Evolutionary conservation across 1,284 basidiomycete species (phyloP).

Genomic region (Fomitiporia mediterranea): DNA sequence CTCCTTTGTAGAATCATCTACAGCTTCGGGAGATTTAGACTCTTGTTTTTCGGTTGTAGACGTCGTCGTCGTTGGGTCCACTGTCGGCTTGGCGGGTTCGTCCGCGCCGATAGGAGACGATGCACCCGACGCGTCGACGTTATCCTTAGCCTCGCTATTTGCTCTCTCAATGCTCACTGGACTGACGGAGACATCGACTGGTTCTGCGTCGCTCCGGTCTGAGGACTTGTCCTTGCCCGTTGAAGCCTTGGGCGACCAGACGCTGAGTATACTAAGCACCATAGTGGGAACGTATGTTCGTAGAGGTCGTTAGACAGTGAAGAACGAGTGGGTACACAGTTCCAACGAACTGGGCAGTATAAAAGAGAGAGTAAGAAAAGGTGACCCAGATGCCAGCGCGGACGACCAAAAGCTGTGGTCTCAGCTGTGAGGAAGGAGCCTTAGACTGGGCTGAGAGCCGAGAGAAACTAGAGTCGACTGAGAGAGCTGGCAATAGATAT

Average conservation of each 20-base stretch:
- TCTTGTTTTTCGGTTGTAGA: neutral
- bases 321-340: neutral
- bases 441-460: neutral
- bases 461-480: neutral
- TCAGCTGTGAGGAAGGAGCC: neutral
- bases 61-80: neutral
- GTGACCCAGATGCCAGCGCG: neutral
- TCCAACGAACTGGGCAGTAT: neutral
- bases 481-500: neutral
- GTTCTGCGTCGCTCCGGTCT: neutral
- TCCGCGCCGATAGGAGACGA: conserved; percentile 3
- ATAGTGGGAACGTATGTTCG: conserved; percentile 3
- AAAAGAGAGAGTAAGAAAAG: conserved; percentile 3
- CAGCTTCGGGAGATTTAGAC: too few species aligned
- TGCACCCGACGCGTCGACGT: conserved; percentile 4
- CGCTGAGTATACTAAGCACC: conserved; percentile 11
- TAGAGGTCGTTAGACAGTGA: too few species aligned
- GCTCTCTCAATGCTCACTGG: neutral
- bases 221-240: neutral
- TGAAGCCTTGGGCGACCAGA: conserved; percentile 5
- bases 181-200: neutral
- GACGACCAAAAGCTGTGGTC: neutral
- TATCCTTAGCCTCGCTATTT: neutral
- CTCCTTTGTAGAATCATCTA: neutral
- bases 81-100: neutral